Evolutionary conservation across 306 rosid species (phyloP), one percentile per base, ranked within the genome.

Genomic region (Urtica urens): DNA sequence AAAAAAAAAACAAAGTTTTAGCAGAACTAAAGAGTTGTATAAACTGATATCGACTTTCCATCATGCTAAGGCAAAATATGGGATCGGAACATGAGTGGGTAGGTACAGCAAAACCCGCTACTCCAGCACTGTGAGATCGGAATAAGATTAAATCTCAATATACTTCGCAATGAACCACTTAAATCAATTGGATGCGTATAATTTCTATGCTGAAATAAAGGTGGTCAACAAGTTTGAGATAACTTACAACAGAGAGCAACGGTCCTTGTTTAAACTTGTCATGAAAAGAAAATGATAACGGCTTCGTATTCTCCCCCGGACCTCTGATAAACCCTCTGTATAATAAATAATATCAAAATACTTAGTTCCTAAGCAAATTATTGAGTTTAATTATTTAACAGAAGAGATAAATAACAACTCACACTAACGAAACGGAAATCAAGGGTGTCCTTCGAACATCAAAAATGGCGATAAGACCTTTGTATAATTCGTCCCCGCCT

Each of bases 281-380:
- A 37, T 88, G 82, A 60, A 84, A 84, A 42, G 95, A 77, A 72
- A 84, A 78, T 40, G 93, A 60, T 29, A 74, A 34, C 28, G 97
- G 84, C 73, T 68, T 84, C 54, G 97, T 80, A 68, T 64, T 40
- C 39, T 84, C 86, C 59, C 97, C 97, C 9, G 97, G 97, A 34
- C 97, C 97, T 77, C 97, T 81, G 61, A 88, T 72, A 64, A 88
- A 88, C 37, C 97, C 97, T 57, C 97, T 88, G 68, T 29, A 68
- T 43, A 55, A 64, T 7, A n/a, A n/a, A 27, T 27, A n/a, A 64
- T 7, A 43, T 42, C 10, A 48, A 38, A 38, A 19, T 31, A 30
- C 19, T n/a, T 15, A 65, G 57, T 39, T 16, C 27, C 13, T 20
- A 13, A 3, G 40, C 8, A 14, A 12, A 11, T 27, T 53, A 45